Percentiles rank a stretch among this genome's conserved stretches.
Evolutionary conservation across 305 asterid species (phyloP).

Genomic region (Fraxinus sp.): DNA sequence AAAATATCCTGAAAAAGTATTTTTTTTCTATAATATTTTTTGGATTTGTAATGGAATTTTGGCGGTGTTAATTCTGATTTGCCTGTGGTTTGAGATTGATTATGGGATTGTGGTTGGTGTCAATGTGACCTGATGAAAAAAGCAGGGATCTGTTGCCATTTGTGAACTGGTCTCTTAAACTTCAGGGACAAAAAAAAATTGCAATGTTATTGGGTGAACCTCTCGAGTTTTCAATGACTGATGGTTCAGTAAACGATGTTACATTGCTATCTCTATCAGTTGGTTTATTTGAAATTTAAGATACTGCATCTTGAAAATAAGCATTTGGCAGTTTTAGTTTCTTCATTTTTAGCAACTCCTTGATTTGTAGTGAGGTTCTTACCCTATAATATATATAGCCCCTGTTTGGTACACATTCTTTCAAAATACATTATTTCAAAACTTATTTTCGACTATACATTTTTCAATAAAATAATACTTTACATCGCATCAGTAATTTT

Average conservation of each 20-base stretch:
- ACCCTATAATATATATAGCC: no score
- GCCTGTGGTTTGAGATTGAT: background rate
- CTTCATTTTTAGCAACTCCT: no score
- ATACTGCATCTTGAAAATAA: no score
- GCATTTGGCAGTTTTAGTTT: no score
- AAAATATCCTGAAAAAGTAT: background rate
- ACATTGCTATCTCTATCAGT: slow-evolving; percentile 13
- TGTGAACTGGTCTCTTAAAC: slow-evolving; percentile 30
- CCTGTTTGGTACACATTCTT: no score
- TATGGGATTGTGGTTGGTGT: background rate
- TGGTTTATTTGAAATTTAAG: background rate
- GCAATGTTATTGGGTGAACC: slow-evolving; percentile 33
- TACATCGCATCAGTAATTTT: no score
- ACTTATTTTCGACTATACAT: no score
- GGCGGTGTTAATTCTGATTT: background rate
- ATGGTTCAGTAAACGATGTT: slow-evolving; percentile 51
- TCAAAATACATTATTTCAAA: no score
- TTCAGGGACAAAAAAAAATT: slow-evolving; percentile 22
- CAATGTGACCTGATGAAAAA: slow-evolving; percentile 31
- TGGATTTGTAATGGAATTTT: background rate
- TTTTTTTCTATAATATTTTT: background rate
- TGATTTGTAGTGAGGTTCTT: no score
- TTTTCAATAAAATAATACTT: no score
- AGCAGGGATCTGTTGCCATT: slow-evolving; percentile 34
- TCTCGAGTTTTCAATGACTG: slow-evolving; percentile 22